A percentile compares a stretch with the other conserved stretches of the same genome.
Evolutionary conservation across 352 stramenopile species (phyloP).

Genomic region (Globisporangium ultimum): DNA sequence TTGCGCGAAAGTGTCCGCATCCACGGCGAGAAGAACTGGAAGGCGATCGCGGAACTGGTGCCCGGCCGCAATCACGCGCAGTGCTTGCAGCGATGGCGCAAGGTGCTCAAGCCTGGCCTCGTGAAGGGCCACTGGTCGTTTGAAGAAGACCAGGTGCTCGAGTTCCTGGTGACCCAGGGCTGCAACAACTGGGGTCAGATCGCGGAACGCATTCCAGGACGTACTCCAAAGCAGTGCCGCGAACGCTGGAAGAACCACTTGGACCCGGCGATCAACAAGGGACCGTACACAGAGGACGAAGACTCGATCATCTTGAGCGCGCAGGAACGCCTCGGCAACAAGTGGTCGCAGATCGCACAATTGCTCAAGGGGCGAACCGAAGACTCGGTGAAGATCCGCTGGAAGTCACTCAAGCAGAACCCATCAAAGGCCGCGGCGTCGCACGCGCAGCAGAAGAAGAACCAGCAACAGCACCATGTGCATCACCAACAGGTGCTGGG

Average conservation of each 20-base stretch:
- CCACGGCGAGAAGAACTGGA: constrained; percentile 89
- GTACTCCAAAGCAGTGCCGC: constrained; percentile 90
- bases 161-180: constrained; percentile 84
- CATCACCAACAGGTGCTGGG: constrained; percentile 18
- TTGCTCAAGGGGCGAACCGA: constrained; percentile 88
- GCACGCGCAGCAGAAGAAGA: constrained; percentile 77
- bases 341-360: constrained; percentile 96
- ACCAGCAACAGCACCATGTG: constrained; percentile 50
- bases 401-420: constrained; percentile 88
- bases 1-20: constrained; percentile 80
- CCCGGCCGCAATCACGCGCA: constrained; percentile 84
- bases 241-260: constrained; percentile 91
- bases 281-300: constrained; percentile 93
- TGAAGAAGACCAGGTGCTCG: constrained; percentile 93
- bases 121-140: constrained; percentile 96
- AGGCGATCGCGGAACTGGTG: constrained; percentile 83
- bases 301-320: constrained; percentile 91
- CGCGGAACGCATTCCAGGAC: constrained; percentile 88
- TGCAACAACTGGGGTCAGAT: constrained; percentile 94
- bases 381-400: constrained; percentile 94
- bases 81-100: constrained; percentile 88
- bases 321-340: constrained; percentile 92
- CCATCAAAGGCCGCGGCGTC: constrained; percentile 71
- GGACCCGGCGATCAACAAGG: constrained; percentile 92
- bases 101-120: constrained; percentile 93